Evolutionary conservation across 2,329 filamentous ascomycete genomes (phyloP).

Genomic region (Cercospora canescens): DNA sequence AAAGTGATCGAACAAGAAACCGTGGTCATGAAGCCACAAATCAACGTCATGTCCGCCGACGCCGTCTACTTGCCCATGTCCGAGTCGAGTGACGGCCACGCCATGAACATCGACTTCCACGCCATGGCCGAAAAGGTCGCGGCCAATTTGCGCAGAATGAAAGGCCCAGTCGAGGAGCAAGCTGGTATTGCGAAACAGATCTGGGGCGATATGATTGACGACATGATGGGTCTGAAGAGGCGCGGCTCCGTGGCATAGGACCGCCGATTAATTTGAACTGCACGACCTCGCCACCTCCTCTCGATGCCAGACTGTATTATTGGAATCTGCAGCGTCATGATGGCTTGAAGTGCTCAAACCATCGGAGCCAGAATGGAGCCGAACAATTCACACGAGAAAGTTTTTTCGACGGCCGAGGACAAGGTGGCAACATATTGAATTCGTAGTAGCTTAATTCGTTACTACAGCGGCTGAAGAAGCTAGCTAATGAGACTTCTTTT

Average conservation of each 20-base stretch:
- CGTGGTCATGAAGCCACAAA: conserved; percentile 58
- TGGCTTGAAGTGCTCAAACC: conserved; percentile 19
- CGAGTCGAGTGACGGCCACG: conserved; percentile 59
- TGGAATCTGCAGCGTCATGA: neutral
- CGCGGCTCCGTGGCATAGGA: conserved; percentile 19
- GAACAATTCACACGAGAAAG: neutral
- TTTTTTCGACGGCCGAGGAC: neutral
- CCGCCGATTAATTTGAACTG: neutral
- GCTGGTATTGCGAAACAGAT: conserved; percentile 42
- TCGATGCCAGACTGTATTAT: conserved; percentile 3
- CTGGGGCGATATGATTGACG: conserved; percentile 52
- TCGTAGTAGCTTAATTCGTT: neutral
- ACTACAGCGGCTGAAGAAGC: neutral
- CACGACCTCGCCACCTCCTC: neutral
- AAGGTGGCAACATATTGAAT: neutral
- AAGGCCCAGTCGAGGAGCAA: conserved; percentile 44
- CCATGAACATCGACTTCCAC: conserved; percentile 58
- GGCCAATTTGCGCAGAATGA: conserved; percentile 30
- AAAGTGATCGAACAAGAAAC: conserved; percentile 25
- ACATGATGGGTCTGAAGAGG: conserved; percentile 46
- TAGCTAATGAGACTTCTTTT: neutral
- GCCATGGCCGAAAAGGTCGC: conserved; percentile 51
- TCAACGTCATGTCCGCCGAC: conserved; percentile 54
- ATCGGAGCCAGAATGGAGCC: neutral
- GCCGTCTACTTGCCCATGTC: conserved; percentile 56